phyloP scores from a whole-genome alignment of 306 rosid genomes.

The Fragaria ananassa region DNA sequence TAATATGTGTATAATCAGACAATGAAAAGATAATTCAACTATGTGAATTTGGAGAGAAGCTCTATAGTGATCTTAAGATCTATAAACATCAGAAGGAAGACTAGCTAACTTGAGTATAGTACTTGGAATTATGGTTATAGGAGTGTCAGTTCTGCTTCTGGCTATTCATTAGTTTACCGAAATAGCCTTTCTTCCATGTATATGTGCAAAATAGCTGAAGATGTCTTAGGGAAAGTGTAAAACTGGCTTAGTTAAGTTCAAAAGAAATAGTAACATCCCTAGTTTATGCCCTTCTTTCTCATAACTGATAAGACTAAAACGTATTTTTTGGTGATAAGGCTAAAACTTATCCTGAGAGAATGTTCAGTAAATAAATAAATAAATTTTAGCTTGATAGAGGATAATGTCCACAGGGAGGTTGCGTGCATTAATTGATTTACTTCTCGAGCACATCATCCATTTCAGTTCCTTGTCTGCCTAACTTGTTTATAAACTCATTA shows the following conservation, averaged over 20 bases:
- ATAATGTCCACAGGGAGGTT: neutral
- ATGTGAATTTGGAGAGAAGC: neutral
- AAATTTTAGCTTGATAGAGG: neutral
- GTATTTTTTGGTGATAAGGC: neutral
- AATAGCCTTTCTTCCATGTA: neutral
- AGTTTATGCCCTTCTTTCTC: neutral
- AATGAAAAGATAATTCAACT: neutral
- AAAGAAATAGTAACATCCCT: neutral
- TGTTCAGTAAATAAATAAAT: neutral
- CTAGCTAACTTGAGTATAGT: neutral
- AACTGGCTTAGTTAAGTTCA: neutral
- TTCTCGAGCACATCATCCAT: neutral
- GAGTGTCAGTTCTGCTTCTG: neutral
- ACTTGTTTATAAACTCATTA: neutral
- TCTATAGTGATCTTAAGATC: neutral
- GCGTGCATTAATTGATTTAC: neutral
- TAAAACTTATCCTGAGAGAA: neutral
- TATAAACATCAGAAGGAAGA: neutral
- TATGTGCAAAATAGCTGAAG: neutral
- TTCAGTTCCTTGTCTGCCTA: slow-evolving; percentile 13
- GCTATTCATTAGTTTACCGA: neutral
- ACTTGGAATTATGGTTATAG: neutral
- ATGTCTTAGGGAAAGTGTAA: neutral
- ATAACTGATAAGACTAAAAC: neutral
- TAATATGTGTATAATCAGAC: neutral